Percentiles rank a stretch among this genome's conserved stretches.
Conservation (phyloP, 768 basidiomycete species). For the Rhodotorula toruloides region DNA sequence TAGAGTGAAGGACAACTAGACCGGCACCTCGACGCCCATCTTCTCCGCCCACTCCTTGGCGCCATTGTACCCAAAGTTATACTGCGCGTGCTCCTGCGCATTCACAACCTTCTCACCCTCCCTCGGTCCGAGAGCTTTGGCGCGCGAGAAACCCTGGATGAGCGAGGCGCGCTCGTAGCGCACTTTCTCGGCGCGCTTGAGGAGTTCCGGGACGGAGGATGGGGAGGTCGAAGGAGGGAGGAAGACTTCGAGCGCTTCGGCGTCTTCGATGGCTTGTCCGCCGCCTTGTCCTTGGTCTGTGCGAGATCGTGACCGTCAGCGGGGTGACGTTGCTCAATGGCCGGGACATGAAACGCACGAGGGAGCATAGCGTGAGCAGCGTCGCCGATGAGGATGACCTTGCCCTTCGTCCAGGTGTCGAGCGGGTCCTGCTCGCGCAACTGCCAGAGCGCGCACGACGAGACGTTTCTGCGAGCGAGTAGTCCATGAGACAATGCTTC, state of each 20-base stretch:
- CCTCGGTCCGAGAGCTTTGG: constrained; percentile 4
- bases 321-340: no score
- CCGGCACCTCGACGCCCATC: neutral
- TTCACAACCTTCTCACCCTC: constrained; percentile 2
- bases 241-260: constrained; percentile 36
- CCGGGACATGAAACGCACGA: no score
- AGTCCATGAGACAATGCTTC: no score
- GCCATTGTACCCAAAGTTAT: constrained; percentile 16
- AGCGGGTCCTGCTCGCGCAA: constrained; percentile 38
- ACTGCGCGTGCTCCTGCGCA: constrained; percentile 3
- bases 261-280: constrained; percentile 36
- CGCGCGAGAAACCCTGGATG: constrained; percentile 35
- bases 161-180: constrained; percentile 35
- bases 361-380: constrained; percentile 35
- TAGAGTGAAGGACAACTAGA: no score
- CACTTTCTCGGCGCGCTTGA: constrained; percentile 29
- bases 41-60: constrained; percentile 3
- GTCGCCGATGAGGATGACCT: constrained; percentile 36
- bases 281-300: constrained; percentile 40
- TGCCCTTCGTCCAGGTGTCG: constrained; percentile 27
- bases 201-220: constrained; percentile 10
- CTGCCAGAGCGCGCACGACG: constrained; percentile 39
- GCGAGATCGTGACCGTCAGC: neutral
- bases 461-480: no score
- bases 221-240: neutral